These are phyloP conservation scores for Candida neerlandica DNA, from an alignment of 1,139 yeast species.

Conservation along the genomic window DNA sequence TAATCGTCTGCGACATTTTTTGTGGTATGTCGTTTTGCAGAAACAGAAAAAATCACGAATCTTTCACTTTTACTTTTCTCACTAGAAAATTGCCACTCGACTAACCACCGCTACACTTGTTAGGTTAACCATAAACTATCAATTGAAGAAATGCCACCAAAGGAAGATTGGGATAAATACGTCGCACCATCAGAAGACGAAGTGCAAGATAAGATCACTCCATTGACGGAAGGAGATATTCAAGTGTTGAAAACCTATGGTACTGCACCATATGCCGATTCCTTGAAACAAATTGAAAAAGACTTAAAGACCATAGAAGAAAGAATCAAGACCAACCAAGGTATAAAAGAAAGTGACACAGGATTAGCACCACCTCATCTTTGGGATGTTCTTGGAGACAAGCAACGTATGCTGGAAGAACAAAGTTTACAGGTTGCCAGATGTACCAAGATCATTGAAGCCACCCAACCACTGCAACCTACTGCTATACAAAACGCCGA, in stretches of 20 bases:
- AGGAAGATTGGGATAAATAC: conserved; percentile 97
- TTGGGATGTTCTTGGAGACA: conserved; percentile 98
- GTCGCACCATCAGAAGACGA: conserved; percentile 79
- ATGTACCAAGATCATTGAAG: conserved; percentile 93
- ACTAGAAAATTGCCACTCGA: conserved; percentile 2
- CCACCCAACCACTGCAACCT: conserved; percentile 39
- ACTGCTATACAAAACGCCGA: conserved; percentile 60
- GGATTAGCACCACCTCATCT: conserved; percentile 94
- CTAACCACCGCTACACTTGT: too few species aligned
- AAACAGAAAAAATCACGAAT: not conserved
- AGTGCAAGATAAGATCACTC: conserved; percentile 73
- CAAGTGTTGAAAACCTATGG: conserved; percentile 96
- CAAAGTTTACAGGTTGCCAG: conserved; percentile 98
- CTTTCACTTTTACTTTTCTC: not conserved
- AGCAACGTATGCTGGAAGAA: conserved; percentile 88
- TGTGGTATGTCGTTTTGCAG: not conserved
- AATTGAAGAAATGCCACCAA: conserved; percentile 64
- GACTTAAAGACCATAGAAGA: conserved; percentile 83
- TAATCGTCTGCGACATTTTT: not conserved
- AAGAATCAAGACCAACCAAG: conserved; percentile 90
- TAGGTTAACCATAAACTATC: not conserved
- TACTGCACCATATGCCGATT: conserved; percentile 90
- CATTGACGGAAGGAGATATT: conserved; percentile 93
- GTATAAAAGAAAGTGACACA: conserved; percentile 92
- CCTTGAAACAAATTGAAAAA: conserved; percentile 78